Conservation (phyloP, 208 protist species). For the Acanthamoeba triangularis region DNA sequence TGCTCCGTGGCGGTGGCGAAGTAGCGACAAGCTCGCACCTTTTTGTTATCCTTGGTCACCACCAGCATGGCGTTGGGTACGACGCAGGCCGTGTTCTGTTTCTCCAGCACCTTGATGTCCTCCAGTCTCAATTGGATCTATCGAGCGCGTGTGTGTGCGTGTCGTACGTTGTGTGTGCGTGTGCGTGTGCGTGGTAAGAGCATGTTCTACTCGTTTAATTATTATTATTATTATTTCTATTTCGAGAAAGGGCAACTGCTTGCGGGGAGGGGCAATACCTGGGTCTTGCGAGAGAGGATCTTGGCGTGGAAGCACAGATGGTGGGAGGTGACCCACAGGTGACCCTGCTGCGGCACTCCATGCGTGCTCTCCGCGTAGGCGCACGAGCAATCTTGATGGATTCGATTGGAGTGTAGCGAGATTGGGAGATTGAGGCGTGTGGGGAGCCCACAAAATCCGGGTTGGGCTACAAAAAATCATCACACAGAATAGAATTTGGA, state of each 20-base stretch:
- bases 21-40: neutral
- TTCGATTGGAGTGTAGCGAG: neutral
- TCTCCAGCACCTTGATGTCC: conserved; percentile 24
- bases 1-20: no score
- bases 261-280: neutral
- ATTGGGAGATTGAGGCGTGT: no score
- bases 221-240: neutral
- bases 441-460: neutral
- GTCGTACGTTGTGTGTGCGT: no score
- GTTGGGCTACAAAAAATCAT: neutral
- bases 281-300: conserved; percentile 19
- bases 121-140: conserved; percentile 36
- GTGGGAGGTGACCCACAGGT: conserved; percentile 33
- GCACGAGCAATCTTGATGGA: conserved; percentile 43
- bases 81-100: conserved; percentile 47
- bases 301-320: conserved; percentile 60
- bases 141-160: no score
- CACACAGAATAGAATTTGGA: neutral
- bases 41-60: conserved; percentile 1
- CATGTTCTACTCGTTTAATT: no score
- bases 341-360: conserved; percentile 57
- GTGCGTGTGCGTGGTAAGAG: no score
- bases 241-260: neutral
- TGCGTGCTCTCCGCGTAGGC: conserved; percentile 10
- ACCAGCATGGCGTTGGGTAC: conserved; percentile 31